Evolutionary conservation across 345 rosid species (phyloP), one percentile per base, ranked within the genome.

Genomic region (Camelina sativa): DNA sequence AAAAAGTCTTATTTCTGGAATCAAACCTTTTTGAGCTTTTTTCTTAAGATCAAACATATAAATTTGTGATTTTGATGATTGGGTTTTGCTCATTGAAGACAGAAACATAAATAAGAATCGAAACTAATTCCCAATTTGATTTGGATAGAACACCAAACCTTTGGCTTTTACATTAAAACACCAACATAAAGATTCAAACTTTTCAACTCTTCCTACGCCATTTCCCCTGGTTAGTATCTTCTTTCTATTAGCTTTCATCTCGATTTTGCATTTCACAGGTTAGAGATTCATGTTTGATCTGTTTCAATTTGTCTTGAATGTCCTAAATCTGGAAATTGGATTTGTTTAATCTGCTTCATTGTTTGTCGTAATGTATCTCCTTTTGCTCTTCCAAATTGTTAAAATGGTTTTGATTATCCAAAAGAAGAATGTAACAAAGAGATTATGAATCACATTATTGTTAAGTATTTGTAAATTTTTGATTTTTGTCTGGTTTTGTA

Each of bases 1-100:
- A 37, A 38, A 2, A 38, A 20, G 12, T 57, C 43, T 74, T 65
- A 74, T 74, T 74, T 65, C 66, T 65, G 72, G 78, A 47, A 22
- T 65, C 66, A 47, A 11, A 23, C n/a, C 41, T 48, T 23, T 19
- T 38, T 1, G 54, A 25, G 16, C 5, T 53, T 73, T 34, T 73
- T 28, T 28, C 4, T 30, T 6, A 54, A 43, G 65, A 65, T 73
- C 40, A 73, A 65, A 44, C 71, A 44, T 16, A 44, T 56, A 74
- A 34, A 65, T 34, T 53, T 41, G 69, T 16, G 53, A 46, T 46
- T 28, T 68, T 25, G 6, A 54, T 68, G 5, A 54, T 69, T 40
- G 5, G 53, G 17, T 59, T 71, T 50, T 25, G 59, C 61, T 72
- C 61, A 25, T 28, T 62, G 52, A 53, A 40, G 19, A 53, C 11